Conservation (phyloP, 768 basidiomycete species). For the Pleurotus tuoliensis region DNA sequence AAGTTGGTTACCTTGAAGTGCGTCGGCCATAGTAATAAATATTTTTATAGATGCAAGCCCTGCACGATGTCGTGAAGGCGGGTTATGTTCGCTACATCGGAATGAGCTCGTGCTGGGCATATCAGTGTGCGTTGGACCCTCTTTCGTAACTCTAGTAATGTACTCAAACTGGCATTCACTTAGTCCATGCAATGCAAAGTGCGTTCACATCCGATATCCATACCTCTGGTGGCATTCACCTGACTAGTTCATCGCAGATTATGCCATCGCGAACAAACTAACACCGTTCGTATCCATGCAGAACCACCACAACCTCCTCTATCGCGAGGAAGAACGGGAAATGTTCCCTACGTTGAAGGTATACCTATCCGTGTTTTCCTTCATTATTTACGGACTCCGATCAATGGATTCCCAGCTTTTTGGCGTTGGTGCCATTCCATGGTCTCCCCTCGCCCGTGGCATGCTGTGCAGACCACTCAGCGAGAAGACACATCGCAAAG, state of each 20-base stretch:
- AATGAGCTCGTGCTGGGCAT: slow-evolving; percentile 53
- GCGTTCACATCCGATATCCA: slow-evolving; percentile 6
- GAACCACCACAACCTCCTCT: slow-evolving; percentile 58
- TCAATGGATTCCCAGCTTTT: slow-evolving; percentile 15
- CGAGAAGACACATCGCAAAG: slow-evolving; percentile 31
- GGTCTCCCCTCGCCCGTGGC: slow-evolving; percentile 57
- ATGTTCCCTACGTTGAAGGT: slow-evolving; percentile 61
- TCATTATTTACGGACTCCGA: too few species aligned
- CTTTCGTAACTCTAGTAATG: too few species aligned
- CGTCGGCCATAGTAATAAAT: too few species aligned
- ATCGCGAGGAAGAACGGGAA: slow-evolving; percentile 64
- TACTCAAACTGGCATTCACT: not conserved
- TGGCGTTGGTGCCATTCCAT: slow-evolving; percentile 54
- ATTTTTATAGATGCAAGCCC: slow-evolving; percentile 53
- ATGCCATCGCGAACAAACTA: slow-evolving; percentile 53
- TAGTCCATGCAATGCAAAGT: slow-evolving; percentile 59
- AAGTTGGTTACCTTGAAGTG: not conserved
- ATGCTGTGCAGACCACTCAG: slow-evolving; percentile 37
- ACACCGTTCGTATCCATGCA: slow-evolving; percentile 70
- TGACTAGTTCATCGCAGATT: slow-evolving; percentile 31
- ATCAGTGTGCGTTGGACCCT: slow-evolving; percentile 36
- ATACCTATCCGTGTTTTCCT: too few species aligned
- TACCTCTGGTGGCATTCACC: too few species aligned
- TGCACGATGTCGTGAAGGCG: slow-evolving; percentile 64
- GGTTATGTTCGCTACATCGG: slow-evolving; percentile 62